phyloP scores from a whole-genome alignment of 345 rosid genomes.

The Abelmoschus esculentus region DNA sequence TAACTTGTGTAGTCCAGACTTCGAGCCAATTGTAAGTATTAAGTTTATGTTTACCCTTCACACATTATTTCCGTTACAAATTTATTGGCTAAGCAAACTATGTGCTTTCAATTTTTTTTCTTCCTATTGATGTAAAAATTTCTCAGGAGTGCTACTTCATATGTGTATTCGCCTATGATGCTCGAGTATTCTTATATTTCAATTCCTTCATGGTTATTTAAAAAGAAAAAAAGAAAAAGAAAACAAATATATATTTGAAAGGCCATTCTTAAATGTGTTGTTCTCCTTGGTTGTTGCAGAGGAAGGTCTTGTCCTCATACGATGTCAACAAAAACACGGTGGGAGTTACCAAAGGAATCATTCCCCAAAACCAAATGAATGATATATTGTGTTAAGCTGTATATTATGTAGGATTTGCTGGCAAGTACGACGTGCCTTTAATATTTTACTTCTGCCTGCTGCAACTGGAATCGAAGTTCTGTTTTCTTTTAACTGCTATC shows the following conservation, averaged over 20 bases:
- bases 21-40: constrained; percentile 76
- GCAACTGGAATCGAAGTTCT: background rate
- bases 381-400: constrained; percentile 31
- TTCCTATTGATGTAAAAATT: background rate
- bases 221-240: background rate
- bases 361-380: constrained; percentile 32
- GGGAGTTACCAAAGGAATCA: constrained; percentile 26
- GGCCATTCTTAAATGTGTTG: constrained; percentile 15
- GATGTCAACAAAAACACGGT: constrained; percentile 29
- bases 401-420: constrained; percentile 18
- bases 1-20: constrained; percentile 80
- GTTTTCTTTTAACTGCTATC: background rate
- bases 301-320: constrained; percentile 37
- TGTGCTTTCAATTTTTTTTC: background rate
- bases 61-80: background rate
- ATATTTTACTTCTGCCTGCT: background rate
- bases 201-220: background rate
- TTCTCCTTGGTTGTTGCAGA: constrained; percentile 39
- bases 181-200: background rate
- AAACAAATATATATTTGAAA: background rate
- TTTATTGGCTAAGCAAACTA: background rate
- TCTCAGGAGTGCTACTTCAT: background rate
- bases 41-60: background rate
- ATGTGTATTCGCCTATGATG: background rate
- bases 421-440: background rate